Evolutionary conservation across 2,329 filamentous ascomycete genomes (phyloP), one percentile per base, ranked within the genome.

Genomic region (Sphaerulina vaccinii): DNA sequence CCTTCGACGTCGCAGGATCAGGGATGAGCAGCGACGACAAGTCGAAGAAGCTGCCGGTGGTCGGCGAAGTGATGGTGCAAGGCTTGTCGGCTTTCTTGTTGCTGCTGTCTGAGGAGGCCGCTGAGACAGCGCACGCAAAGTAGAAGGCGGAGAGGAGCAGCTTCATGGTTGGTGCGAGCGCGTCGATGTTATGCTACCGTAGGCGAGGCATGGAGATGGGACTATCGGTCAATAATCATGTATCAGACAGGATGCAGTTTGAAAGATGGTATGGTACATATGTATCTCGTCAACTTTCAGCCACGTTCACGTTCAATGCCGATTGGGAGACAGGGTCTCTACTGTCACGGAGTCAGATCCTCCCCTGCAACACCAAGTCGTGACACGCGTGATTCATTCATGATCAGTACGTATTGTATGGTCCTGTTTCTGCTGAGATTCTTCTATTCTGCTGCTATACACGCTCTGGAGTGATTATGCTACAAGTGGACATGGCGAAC

Each of bases 21-120:
- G 70, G 71, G 46, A 83, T 68, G 23, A 76, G 76, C 57, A 86
- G 75, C 6, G 77, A 72, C 59, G 76, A 83, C 22, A 86, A 73
- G 63, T 86, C 82, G 70, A 83, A 85, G 72, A 82, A 85, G 49
- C 79, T 73, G 51, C 82, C 81, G 10, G 76, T 79, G n/a, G 74
- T 77, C 3, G 81, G 78, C 19, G 81, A 84, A 56, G 78, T 76
- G 51, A 82, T 79, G n/a, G 82, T 83, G 66, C 83, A 86, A 55
- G 77, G 54, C 18, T 58, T 55, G 37, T 55, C 49, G 18, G 42
- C 27, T 24, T 49, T 47, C 46, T 73, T 59, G 42, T 32, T 32
- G 8, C 27, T 32, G 27, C n/a, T 32, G 27, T 69, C 69, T 65
- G 54, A 50, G 60, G 62, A 53, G 19, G 71, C 67, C 41, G 71